Evolutionary conservation across 768 basidiomycete species (phyloP).

Genomic region (Lentinula guzmanii): DNA sequence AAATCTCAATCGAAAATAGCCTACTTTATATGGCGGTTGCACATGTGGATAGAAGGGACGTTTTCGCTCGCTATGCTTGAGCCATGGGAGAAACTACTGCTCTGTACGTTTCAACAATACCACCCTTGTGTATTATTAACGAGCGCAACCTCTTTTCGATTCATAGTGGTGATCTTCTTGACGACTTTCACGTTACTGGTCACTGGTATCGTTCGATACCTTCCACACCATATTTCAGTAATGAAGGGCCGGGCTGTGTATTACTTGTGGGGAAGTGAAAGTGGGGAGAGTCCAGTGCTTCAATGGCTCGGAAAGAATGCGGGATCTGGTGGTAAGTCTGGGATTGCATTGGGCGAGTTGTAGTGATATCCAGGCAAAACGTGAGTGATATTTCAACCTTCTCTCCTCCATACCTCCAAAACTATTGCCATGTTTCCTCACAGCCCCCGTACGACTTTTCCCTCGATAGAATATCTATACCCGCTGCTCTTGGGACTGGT

Average conservation of each 20-base stretch:
- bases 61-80: conserved; percentile 58
- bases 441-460: too few relatives aligned
- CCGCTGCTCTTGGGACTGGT: too few relatives aligned
- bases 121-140: too few relatives aligned
- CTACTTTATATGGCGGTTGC: conserved; percentile 40
- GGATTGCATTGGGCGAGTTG: neutral
- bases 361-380: neutral
- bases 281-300: conserved; percentile 18
- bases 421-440: too few relatives aligned
- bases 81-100: conserved; percentile 62
- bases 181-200: conserved; percentile 38
- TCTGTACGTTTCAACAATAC: conserved; percentile 34
- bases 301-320: conserved; percentile 14
- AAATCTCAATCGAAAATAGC: conserved; percentile 12
- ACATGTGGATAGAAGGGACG: conserved; percentile 53
- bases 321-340: neutral
- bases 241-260: conserved; percentile 50
- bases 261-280: conserved; percentile 56
- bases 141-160: neutral
- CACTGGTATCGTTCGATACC: conserved; percentile 47
- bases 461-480: too few relatives aligned
- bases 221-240: conserved; percentile 50
- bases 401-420: too few relatives aligned
- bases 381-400: too few relatives aligned
- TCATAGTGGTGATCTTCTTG: conserved; percentile 33